Evolutionary conservation across 148 eudicot species (phyloP), one percentile per base, ranked within the genome.

Genomic region (Arbutus unedo): DNA sequence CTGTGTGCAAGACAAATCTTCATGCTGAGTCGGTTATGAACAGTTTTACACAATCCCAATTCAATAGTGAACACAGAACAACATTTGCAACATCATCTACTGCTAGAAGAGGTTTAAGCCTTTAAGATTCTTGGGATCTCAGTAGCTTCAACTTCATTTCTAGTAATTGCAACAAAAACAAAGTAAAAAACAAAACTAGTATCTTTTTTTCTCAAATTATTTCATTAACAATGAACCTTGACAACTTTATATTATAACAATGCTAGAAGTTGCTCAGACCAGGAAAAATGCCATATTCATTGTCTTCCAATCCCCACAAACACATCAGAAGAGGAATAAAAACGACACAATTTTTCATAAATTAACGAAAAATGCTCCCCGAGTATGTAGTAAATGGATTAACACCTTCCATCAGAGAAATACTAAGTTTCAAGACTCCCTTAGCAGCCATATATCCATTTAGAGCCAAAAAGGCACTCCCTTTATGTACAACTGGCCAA

Each of bases 401-500:
- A 23, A 79, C 23, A 18, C 57, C 31, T 50, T 50, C 82, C 75
- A 50, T 31, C 57, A 80, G 14, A 79, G 67, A 80, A 10, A 47
- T 21, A 31, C 1, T 31, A 47, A 25, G 57, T 50, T 64, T 49
- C 57, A 23, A 3, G 23, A 23, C 31, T 19, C 23, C 31, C 45
- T 3, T 18, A 70, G 67, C 59, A 80, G 87, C 87, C 81, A 84
- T 31, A 31, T 31, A 31, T 87, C 84, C 82, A 84, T 84, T 84
- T 84, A 84, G 68, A 82, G 86, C 70, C 86, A 78, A 79, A 80
- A 82, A 55, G 85, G 86, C 84, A 62, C 85, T 76, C 70, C 83
- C 89, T 72, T 86, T 91, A 88, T 89, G 84, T 86, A 91, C 93
- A 91, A 84, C 80, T 83, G 81, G 83, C 87, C 82, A 79, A 79